Percentiles rank a stretch among this genome's conserved stretches.
phyloP scores from a whole-genome alignment of 495 filamentous ascomycete genomes.

The Penicillium alfredii region DNA sequence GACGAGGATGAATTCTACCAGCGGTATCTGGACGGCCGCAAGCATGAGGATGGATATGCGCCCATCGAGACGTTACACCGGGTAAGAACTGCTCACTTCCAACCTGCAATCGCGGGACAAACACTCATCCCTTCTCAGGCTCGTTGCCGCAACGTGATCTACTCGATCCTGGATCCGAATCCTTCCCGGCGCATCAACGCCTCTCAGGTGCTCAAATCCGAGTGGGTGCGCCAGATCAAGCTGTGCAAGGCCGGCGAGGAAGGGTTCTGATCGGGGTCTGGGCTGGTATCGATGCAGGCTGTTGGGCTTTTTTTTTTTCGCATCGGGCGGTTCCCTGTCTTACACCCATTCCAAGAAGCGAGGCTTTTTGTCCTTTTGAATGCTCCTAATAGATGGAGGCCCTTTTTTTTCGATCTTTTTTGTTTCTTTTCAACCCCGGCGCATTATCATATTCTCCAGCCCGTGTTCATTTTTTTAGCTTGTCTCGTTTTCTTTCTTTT shows the following conservation, averaged over 20 bases:
- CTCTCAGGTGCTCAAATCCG: conserved; percentile 92
- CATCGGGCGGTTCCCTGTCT: conserved; percentile 6
- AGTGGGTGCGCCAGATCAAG: conserved; percentile 97
- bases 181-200: conserved; percentile 83
- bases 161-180: conserved; percentile 97
- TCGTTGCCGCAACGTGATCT: conserved; percentile 97
- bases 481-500: conserved; percentile 12
- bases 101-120: conserved; percentile 7
- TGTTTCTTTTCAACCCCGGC: conserved; percentile 11
- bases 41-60: conserved; percentile 89
- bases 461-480: conserved; percentile 16
- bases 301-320: conserved; percentile 1
- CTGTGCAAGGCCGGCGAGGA: conserved; percentile 94
- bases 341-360: conserved; percentile 23
- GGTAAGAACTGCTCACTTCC: conserved; percentile 52
- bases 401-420: conserved; percentile 20
- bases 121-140: conserved; percentile 56
- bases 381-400: conserved; percentile 29
- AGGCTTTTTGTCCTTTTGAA: conserved; percentile 18
- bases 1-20: conserved; percentile 97
- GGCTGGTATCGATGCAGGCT: conserved; percentile 1
- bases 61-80: conserved; percentile 94
- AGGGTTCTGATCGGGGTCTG: conserved; percentile 68
- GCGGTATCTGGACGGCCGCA: conserved; percentile 83
- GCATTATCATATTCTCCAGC: conserved; percentile 9